These are phyloP conservation scores for Dioscorea dumetorum DNA, from an alignment of 106 monocot genomes.

Conservation along the genomic window DNA sequence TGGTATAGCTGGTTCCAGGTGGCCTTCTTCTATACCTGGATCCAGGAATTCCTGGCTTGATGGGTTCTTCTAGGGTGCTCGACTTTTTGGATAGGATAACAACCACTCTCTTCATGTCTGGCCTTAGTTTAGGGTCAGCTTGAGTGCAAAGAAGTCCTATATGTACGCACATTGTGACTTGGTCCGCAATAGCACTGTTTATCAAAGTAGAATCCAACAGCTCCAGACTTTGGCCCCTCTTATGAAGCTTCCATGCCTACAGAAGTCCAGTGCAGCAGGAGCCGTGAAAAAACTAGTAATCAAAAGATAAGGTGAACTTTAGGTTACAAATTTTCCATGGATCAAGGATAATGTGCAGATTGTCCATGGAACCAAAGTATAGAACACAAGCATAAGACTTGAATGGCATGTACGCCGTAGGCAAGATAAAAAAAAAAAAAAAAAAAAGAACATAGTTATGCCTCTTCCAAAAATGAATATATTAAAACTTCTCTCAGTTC, in stretches of 20 bases:
- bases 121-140: conserved; percentile 46
- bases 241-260: conserved; percentile 62
- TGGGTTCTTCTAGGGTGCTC: conserved; percentile 46
- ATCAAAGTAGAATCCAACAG: conserved; percentile 36
- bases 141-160: conserved; percentile 67
- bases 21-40: conserved; percentile 31
- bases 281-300: not conserved
- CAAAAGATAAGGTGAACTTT: not conserved
- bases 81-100: conserved; percentile 58
- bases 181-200: conserved; percentile 23
- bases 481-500: too few relatives aligned
- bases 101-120: conserved; percentile 59
- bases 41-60: conserved; percentile 38
- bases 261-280: not conserved
- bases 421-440: too few relatives aligned
- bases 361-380: not conserved
- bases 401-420: too few relatives aligned
- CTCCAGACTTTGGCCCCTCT: conserved; percentile 36
- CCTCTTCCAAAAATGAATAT: too few relatives aligned
- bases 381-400: too few relatives aligned
- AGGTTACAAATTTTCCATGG: not conserved
- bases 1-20: conserved; percentile 3
- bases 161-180: conserved; percentile 44
- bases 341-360: not conserved
- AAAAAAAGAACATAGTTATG: too few relatives aligned